phyloP scores from a whole-genome alignment of 2,329 filamentous ascomycete genomes.

The Emmonsiellopsis sp. region DNA sequence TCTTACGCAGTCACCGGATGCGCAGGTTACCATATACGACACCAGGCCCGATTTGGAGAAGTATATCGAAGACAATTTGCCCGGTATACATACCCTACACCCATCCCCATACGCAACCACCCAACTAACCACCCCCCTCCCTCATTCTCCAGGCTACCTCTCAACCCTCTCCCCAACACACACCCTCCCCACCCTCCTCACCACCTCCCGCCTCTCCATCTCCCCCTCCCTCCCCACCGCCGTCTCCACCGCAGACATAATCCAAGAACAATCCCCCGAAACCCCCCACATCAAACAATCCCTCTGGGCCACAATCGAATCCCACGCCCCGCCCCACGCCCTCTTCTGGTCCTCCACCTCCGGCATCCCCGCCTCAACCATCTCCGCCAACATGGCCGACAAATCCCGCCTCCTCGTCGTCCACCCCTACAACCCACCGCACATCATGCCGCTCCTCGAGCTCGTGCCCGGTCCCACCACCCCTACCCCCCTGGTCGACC shows the following conservation, averaged over 20 bases:
- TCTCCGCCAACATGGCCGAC: slow-evolving; percentile 36
- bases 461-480: slow-evolving; percentile 45
- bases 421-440: slow-evolving; percentile 54
- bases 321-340: slow-evolving; percentile 33
- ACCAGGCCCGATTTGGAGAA: slow-evolving; percentile 38
- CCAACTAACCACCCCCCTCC: slow-evolving; percentile 20
- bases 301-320: slow-evolving; percentile 45
- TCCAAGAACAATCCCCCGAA: slow-evolving; percentile 54
- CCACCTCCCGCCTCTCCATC: slow-evolving; percentile 26
- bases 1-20: slow-evolving; percentile 31
- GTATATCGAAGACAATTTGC: slow-evolving; percentile 26
- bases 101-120: not conserved
- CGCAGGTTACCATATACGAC: slow-evolving; percentile 42
- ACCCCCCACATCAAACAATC: slow-evolving; percentile 42
- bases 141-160: slow-evolving; percentile 32
- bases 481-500: slow-evolving; percentile 24
- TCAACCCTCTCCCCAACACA: not conserved
- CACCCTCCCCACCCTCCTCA: slow-evolving; percentile 17
- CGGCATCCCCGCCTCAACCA: slow-evolving; percentile 47
- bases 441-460: slow-evolving; percentile 53
- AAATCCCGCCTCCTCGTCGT: slow-evolving; percentile 43
- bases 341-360: slow-evolving; percentile 52
- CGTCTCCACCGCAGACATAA: slow-evolving; percentile 39
- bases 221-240: slow-evolving; percentile 29
- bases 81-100: slow-evolving; percentile 8